Evolutionary conservation across 2,329 filamentous ascomycete genomes (phyloP), one percentile per base, ranked within the genome.

Genomic region (Botrytis pseudocinerea): DNA sequence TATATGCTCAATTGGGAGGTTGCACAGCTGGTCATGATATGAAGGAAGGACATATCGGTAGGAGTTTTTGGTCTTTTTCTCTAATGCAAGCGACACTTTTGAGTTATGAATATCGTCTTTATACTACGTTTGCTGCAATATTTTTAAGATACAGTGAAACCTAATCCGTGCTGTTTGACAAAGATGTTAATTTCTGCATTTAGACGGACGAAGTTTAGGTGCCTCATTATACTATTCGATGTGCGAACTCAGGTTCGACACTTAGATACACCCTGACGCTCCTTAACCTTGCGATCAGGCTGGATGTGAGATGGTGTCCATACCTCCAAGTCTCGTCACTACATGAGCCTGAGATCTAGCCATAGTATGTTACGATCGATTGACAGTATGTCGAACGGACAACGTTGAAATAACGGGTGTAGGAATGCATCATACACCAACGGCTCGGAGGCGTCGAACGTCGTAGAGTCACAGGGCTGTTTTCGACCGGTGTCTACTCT

Each of bases 1-100:
- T 54, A 68, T n/a, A 57, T 68, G 64, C 46, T 48, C 28, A 42
- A 57, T 32, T 68, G 10, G 18, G 65, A n/a, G 65, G 48, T 68
- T 16, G 38, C 48, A 68, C n/a, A 57, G 65, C 35, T 38, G 35
- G 48, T 32, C 40, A 57, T 69, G 9, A 57, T 57, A 42, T 69
- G 38, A 42, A 57, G 35, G n/a, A 57, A 35, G n/a, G n/a, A 9
- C 38, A 57, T 20, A 44, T 69, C 18, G 48, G 51, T 57, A 69
- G 46, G 64, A 51, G 16, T 48, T 57, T n/a, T 44, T 42, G 12
- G 40, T 64, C 40, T 51, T 69, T 42, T 69, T n/a, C 35, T 69
- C 48, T 69, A 69, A 57, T 69, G 32, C 25, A 44, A 57, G 65
- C 65, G 38, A 57, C 18, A 25, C 18, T 8, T 59, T 42, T 42